These are phyloP conservation scores for Aspergillus versicolor DNA, from an alignment of 2,329 filamentous ascomycete species.

Conservation along the genomic window DNA sequence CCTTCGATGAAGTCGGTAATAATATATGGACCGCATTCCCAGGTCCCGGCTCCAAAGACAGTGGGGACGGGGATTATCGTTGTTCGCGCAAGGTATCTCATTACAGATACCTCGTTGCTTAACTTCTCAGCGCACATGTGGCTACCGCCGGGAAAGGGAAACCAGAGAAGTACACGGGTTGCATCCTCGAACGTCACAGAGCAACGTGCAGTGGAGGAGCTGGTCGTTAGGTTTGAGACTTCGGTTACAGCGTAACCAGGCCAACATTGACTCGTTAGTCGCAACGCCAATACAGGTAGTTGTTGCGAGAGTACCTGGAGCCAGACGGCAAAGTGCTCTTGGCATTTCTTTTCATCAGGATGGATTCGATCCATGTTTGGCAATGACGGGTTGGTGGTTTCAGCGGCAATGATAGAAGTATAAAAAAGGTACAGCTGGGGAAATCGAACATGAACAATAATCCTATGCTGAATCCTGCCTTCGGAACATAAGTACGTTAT, in stretches of 20 bases:
- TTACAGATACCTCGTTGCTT: not conserved
- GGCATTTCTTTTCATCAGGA: too few species aligned
- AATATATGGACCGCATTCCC: slow-evolving; percentile 1
- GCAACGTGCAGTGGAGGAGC: not conserved
- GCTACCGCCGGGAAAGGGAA: not conserved
- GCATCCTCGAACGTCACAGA: slow-evolving; percentile 1
- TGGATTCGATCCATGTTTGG: too few species aligned
- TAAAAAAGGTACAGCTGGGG: too few species aligned
- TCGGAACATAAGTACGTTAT: too few species aligned
- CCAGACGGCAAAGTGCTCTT: not conserved
- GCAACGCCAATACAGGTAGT: not conserved
- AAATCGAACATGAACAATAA: too few species aligned
- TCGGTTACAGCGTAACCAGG: not conserved
- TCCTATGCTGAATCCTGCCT: too few species aligned
- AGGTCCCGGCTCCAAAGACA: not conserved
- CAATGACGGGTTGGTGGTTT: too few species aligned
- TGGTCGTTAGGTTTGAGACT: not conserved
- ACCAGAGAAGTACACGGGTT: not conserved
- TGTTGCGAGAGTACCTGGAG: not conserved
- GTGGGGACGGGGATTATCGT: slow-evolving; percentile 1
- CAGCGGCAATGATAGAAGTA: too few species aligned
- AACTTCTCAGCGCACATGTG: not conserved
- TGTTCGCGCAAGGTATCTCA: not conserved
- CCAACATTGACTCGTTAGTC: not conserved
- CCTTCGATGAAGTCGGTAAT: not conserved